Evolutionary conservation across 306 rosid genomes (phyloP).

Genomic region (Geum urbanum): DNA sequence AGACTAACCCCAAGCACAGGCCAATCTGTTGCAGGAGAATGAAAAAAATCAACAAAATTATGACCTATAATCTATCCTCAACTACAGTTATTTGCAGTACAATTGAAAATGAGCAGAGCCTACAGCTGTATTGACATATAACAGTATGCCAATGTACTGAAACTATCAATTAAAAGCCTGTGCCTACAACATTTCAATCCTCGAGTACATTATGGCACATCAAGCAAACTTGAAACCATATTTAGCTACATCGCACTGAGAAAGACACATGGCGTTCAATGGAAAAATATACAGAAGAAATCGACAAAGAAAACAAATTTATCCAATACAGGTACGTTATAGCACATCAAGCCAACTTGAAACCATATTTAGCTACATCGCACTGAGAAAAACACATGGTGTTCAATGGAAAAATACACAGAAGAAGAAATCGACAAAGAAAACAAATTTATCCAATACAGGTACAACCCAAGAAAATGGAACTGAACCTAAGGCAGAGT

Average conservation of each 20-base stretch:
- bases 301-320: neutral
- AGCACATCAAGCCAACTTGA: neutral
- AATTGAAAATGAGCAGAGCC: neutral
- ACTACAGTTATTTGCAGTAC: neutral
- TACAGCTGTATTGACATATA: neutral
- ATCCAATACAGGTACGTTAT: neutral
- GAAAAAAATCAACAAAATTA: slow-evolving; percentile 4
- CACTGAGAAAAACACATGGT: neutral
- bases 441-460: neutral
- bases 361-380: neutral
- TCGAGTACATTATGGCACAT: neutral
- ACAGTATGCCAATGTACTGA: neutral
- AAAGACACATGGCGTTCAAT: neutral
- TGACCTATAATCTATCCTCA: neutral
- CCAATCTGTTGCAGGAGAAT: slow-evolving; percentile 51
- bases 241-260: neutral
- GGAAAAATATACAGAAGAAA: neutral
- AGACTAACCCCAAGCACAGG: slow-evolving; percentile 68
- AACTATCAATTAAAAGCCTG: neutral
- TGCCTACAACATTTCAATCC: neutral
- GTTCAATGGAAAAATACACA: neutral
- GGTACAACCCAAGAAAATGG: neutral
- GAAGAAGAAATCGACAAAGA: neutral
- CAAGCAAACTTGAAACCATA: neutral
- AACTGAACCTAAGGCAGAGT: too few relatives aligned